Base-by-base conservation (phyloP, 495 filamentous ascomycete species). In the Lasiosphaeria ovina region DNA sequence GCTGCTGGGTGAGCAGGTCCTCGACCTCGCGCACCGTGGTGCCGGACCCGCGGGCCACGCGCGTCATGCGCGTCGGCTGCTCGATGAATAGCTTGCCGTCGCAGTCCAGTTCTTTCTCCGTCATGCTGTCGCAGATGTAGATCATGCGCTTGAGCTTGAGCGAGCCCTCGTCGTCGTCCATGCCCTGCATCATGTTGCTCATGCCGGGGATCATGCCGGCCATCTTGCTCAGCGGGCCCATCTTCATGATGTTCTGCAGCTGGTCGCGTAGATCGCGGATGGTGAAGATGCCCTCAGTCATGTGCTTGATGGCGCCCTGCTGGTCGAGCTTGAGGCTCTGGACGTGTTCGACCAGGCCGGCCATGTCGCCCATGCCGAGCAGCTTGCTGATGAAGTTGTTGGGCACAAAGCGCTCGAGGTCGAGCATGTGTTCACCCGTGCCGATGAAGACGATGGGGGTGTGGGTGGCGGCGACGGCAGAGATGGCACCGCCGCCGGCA, bases 51-150 rank as follows among this genome's bases (percentile, higher is more conserved):
- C 84, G 82, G 3, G 95, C 94, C 34, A 99, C 86, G 32, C 94
- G 85, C 49, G 93, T 96, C 89, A 97, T 97, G 11, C 94, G 89
- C 49, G 90, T 90, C 10, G 94, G 94, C 72, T 97, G 89, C 49
- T 95, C 90, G 61, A 92, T 85, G 66, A 99, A 97, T 59, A 93
- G 81, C 75, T 95, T 97, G 60, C 94, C 95, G 69, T 99, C 94
- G 54, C 87, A 86, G 66, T 99, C 92, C 17, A 99, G 83, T 67
- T 99, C 94, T 66, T 93, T 93, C 31, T 87, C 84, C 1, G 93
- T 98, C 94, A 99, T 98, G 66, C 85, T 89, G 79, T 99, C 94
- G 76, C 92, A 97, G 59, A 99, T 97, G 77, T 96, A 98, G 66
- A 98, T 90, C 95, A 98, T 98, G 60, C 95, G 90, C 71, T 94